phyloP scores from a whole-genome alignment of 2,329 filamentous ascomycete genomes.

The Bipolaris cookei region DNA sequence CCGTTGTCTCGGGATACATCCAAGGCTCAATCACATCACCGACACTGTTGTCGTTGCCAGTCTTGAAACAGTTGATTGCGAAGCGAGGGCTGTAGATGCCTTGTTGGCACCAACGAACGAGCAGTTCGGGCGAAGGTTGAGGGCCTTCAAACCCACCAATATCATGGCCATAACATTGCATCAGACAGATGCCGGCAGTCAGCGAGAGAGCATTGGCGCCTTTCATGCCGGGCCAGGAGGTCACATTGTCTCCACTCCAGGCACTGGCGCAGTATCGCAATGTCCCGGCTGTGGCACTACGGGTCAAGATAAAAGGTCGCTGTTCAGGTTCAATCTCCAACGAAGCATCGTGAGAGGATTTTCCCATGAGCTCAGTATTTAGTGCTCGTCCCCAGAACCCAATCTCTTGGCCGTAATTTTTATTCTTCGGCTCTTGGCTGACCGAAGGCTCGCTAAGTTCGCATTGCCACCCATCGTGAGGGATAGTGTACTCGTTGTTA shows the following conservation, averaged over 20 bases:
- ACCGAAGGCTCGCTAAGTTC: constrained; percentile 57
- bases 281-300: constrained; percentile 73
- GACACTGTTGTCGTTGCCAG: constrained; percentile 67
- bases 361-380: constrained; percentile 74
- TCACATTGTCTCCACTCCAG: constrained; percentile 78
- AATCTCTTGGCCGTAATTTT: constrained; percentile 56
- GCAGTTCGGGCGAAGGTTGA: constrained; percentile 71
- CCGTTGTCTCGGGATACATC: constrained; percentile 74
- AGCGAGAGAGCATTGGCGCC: constrained; percentile 73
- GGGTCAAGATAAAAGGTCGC: constrained; percentile 71
- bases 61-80: constrained; percentile 82
- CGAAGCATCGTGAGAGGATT: constrained; percentile 72
- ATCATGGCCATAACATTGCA: constrained; percentile 75
- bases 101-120: constrained; percentile 75
- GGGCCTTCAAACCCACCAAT: constrained; percentile 79
- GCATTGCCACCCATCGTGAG: constrained; percentile 69
- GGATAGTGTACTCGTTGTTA: constrained; percentile 76
- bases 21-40: constrained; percentile 79
- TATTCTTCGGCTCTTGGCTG: constrained; percentile 37
- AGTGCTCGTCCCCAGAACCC: constrained; percentile 73
- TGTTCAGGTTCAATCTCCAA: constrained; percentile 63
- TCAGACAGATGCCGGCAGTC: constrained; percentile 70
- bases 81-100: constrained; percentile 74
- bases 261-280: constrained; percentile 73
- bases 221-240: constrained; percentile 75